Percentiles rank a stretch among this genome's conserved stretches.
Conservation (phyloP, 1,284 basidiomycete genomes). For the Singerocomus inundabilis region DNA sequence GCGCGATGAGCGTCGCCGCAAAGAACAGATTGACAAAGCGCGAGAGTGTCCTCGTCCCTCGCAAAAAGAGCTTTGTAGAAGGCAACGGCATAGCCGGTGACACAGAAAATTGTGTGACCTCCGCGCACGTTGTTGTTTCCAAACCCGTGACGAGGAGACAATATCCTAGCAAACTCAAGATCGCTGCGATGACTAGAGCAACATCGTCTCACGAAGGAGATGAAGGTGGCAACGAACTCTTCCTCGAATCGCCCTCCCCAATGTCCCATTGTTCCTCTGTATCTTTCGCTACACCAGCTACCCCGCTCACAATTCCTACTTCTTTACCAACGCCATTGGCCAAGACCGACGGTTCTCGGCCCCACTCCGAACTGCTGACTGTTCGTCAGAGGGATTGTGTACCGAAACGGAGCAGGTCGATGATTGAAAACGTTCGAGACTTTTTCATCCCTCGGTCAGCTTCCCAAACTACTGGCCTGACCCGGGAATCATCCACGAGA, state of each 20-base stretch:
- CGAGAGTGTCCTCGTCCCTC: conserved; percentile 63
- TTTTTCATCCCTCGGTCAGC: conserved; percentile 39
- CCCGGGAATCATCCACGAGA: conserved; percentile 26
- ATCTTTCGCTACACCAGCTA: conserved; percentile 40
- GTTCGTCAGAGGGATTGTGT: conserved; percentile 24
- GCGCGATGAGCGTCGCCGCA: conserved; percentile 49
- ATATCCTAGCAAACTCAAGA: conserved; percentile 45
- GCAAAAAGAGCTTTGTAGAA: conserved; percentile 48
- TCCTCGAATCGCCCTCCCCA: conserved; percentile 43
- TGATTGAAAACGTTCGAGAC: conserved; percentile 48
- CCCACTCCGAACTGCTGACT: conserved; percentile 30
- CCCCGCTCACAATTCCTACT: conserved; percentile 32
- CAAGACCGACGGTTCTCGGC: conserved; percentile 24
- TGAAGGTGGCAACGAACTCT: conserved; percentile 18
- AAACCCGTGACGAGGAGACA: conserved; percentile 33
- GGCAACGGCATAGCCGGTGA: conserved; percentile 13
- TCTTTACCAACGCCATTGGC: conserved; percentile 27
- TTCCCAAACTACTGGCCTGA: conserved; percentile 34
- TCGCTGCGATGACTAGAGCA: conserved; percentile 34
- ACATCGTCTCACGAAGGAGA: conserved; percentile 23
- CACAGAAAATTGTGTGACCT: conserved; percentile 21
- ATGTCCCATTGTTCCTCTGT: conserved; percentile 49
- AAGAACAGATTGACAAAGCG: conserved; percentile 59
- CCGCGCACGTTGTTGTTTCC: neutral
- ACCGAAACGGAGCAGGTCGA: conserved; percentile 47